Base-by-base conservation (phyloP, 805 yeast species). In the Wickerhamiella lipophila region DNA sequence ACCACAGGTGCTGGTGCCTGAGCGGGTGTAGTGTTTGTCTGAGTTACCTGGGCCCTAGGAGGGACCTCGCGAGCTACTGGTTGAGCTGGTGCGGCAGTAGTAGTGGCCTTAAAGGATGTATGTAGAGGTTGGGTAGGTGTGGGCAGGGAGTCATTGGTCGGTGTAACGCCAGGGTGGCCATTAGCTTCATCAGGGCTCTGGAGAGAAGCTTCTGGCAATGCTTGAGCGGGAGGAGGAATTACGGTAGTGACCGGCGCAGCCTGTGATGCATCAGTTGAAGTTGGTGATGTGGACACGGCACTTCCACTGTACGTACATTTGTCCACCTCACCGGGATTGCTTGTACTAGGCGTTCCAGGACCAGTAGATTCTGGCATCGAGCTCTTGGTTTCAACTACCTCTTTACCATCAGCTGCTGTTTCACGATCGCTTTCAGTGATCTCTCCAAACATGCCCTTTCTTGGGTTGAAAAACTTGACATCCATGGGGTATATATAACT, bases 391-490 rank as follows among this genome's bases (percentile, higher is more conserved):
- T 15, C 25, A 23, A 18, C 46, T 3, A 29, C 46, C 27, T 42
- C 39, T 21, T 44, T 44, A n/a, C 47, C 47, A 15, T 22, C 42
- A 2, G 25, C 27, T 9, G 47, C 47, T 8, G 25, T 15, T 25
- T 26, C 19, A 18, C 26, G 25, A 21, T 45, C 48, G 18, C 19
- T 13, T 15, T 45, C 48, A 18, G 23, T 40, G 19, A 34, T 35
- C 16, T 35, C 36, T 12, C 36, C 42, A 27, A 45, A 45, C 34
- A 45, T 45, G 12, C 48, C 48, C 30, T 45, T 45, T 25, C 29
- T 23, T 2, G 48, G 48, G 32, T 45, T 45, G 48, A 36, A 36
- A 21, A 45, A 45, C 36, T 45, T 45, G 36, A 25, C 48, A 8
- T 45, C 42, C 12, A 21, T 25, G 16, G 41, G 47, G 34, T 44